These are phyloP conservation scores for Fusarium nelsonii DNA, from an alignment of 2,329 filamentous ascomycete species.

Conservation along the genomic window DNA sequence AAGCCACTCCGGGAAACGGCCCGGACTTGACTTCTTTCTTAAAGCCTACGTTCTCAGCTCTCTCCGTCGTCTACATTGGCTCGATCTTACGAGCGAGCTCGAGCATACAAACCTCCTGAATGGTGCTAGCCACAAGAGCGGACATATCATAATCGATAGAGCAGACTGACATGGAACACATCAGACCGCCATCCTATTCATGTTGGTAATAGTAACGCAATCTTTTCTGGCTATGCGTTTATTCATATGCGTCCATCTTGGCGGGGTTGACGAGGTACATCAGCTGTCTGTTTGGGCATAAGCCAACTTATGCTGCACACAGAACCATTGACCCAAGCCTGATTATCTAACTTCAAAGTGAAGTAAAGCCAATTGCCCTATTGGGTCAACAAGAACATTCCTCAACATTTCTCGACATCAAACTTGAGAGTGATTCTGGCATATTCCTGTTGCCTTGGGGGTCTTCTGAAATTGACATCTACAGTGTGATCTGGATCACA, in stretches of 20 bases:
- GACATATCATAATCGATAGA: background rate
- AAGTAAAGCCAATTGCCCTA: background rate
- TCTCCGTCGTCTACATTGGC: background rate
- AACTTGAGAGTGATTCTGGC: background rate
- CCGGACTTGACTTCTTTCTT: background rate
- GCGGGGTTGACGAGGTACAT: background rate
- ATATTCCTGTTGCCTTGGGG: background rate
- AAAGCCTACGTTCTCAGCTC: background rate
- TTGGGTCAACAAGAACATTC: background rate
- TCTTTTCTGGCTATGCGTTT: background rate
- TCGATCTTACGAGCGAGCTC: background rate
- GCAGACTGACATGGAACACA: background rate
- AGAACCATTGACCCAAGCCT: background rate
- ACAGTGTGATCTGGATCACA: background rate
- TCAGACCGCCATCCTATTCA: background rate
- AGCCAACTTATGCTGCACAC: background rate
- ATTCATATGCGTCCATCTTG: background rate
- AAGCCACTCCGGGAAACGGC: slow-evolving; percentile 17
- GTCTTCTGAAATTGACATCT: background rate
- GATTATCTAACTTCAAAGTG: background rate
- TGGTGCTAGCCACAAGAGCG: background rate
- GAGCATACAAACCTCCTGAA: background rate
- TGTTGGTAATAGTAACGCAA: background rate
- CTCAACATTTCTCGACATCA: background rate
- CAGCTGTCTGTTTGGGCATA: background rate